Evolutionary conservation across 2,329 filamentous ascomycete species (phyloP).

Genomic region (Colletotrichum spinosum): DNA sequence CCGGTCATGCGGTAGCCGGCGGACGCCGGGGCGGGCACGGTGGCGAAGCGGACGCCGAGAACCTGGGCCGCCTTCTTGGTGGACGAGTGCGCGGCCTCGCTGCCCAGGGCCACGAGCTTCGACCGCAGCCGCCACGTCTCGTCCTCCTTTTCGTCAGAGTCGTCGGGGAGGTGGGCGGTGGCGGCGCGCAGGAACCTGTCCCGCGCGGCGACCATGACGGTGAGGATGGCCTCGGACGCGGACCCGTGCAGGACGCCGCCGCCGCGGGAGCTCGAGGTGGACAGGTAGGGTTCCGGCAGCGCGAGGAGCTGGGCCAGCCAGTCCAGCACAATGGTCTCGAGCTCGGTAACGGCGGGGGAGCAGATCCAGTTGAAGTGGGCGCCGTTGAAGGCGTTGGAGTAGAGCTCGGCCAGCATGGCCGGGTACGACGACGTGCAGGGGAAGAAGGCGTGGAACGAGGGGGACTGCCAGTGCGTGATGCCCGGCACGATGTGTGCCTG

Average conservation of each 20-base stretch:
- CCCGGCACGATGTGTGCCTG: conserved; percentile 90
- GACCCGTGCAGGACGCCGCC: conserved; percentile 96
- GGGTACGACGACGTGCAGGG: conserved; percentile 86
- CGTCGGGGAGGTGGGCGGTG: conserved; percentile 60
- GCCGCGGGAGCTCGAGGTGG: conserved; percentile 75
- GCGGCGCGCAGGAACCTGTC: conserved; percentile 79
- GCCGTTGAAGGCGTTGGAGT: conserved; percentile 87
- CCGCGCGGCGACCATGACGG: conserved; percentile 86
- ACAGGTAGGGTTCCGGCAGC: conserved; percentile 80
- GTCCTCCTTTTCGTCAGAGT: conserved; percentile 75
- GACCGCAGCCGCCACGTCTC: conserved; percentile 68
- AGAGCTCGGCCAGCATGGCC: conserved; percentile 90
- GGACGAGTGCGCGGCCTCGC: conserved; percentile 82
- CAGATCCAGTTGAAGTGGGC: conserved; percentile 99
- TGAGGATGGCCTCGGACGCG: conserved; percentile 88
- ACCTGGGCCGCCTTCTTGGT: conserved; percentile 91
- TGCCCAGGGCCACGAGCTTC: conserved; percentile 80
- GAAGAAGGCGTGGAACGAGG: conserved; percentile 97
- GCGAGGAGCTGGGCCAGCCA: conserved; percentile 85
- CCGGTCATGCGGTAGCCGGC: conserved; percentile 80
- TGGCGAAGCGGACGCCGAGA: conserved; percentile 83
- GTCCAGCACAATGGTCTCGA: conserved; percentile 93
- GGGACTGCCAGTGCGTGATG: conserved; percentile 93
- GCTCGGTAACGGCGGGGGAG: conserved; percentile 89
- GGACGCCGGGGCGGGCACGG: conserved; percentile 71